Evolutionary conservation across 2,329 filamentous ascomycete genomes (phyloP), one percentile per base, ranked within the genome.

Genomic region (Ophidiomyces ophidiicola): DNA sequence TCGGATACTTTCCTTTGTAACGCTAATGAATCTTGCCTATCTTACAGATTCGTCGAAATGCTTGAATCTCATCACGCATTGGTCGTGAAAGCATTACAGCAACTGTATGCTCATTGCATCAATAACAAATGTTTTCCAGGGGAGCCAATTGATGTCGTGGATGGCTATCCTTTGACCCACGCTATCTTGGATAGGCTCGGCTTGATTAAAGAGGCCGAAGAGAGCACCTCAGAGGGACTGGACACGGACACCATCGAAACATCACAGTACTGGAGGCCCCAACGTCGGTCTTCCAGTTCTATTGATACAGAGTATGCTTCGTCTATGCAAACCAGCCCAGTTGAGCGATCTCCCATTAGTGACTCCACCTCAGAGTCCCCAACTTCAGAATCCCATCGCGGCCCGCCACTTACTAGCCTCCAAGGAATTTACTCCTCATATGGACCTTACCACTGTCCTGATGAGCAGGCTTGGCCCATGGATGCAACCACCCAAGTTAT

Each of bases 81-180:
- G 6, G 60, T 62, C 3, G 58, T 64, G 29, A 62, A 62, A 45
- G 61, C 59, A 1, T 48, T 64, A 3, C 61, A 63, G 45, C 55
- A 58, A 41, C 47, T 64, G 23, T 63, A 64, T 49, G 61, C 57
- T 32, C 53, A 58, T 45, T 64, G 59, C 43, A 43, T 62, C 31
- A 58, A 56, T 45, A 62, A 63, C 20, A 59, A 64, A 47, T 58
- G 58, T 11, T 64, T 64, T 36, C 61, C 61, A 1, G 61, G 61
- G 18, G 61, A 63, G 21, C 57, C 60, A 10, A 58, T 64, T 25
- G 59, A 62, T 42, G 50, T 54, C 4, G 50, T 57, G 23, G 60
- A 64, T 33, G 61, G 61, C 10, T 54, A 60, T 44, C 61, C 61
- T 14, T 45, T 62, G 19, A 64, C 61, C 2, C 61, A 64, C 46